Conservation (phyloP, 2,329 filamentous ascomycete species). For the Periconia digitata region DNA sequence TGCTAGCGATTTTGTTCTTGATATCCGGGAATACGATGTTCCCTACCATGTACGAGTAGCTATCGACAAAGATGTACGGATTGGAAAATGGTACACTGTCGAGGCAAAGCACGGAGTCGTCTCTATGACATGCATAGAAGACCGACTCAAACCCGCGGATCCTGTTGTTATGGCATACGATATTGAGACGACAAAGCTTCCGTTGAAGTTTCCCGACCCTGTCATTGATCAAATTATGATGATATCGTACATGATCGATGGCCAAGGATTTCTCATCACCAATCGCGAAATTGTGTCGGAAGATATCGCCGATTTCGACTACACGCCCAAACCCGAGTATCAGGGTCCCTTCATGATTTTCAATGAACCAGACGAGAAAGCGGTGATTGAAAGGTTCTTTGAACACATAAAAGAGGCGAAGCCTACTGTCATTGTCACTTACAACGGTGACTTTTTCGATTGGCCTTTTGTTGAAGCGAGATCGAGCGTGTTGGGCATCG, state of each 20-base stretch:
- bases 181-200: conserved; percentile 96
- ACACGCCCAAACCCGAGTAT: conserved; percentile 96
- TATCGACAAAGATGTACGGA: conserved; percentile 95
- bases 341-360: conserved; percentile 95
- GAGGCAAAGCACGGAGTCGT: conserved; percentile 90
- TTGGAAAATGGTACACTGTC: conserved; percentile 95
- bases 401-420: conserved; percentile 91
- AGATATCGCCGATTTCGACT: conserved; percentile 96
- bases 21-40: conserved; percentile 98
- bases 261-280: conserved; percentile 95
- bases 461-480: conserved; percentile 97
- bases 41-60: conserved; percentile 98
- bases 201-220: conserved; percentile 94
- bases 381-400: conserved; percentile 87
- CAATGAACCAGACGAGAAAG: conserved; percentile 94
- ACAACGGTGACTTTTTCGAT: conserved; percentile 99
- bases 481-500: conserved; percentile 91
- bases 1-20: conserved; percentile 95
- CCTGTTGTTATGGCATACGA: conserved; percentile 99
- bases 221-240: conserved; percentile 98
- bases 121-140: conserved; percentile 80
- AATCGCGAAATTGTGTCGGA: conserved; percentile 98
- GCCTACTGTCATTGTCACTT: conserved; percentile 97
- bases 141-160: conserved; percentile 85
- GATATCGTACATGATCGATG: conserved; percentile 99